Percentiles rank a stretch among this genome's conserved stretches.
Evolutionary conservation across 305 asterid genomes (phyloP).

Genomic region (Solanum hybrid): DNA sequence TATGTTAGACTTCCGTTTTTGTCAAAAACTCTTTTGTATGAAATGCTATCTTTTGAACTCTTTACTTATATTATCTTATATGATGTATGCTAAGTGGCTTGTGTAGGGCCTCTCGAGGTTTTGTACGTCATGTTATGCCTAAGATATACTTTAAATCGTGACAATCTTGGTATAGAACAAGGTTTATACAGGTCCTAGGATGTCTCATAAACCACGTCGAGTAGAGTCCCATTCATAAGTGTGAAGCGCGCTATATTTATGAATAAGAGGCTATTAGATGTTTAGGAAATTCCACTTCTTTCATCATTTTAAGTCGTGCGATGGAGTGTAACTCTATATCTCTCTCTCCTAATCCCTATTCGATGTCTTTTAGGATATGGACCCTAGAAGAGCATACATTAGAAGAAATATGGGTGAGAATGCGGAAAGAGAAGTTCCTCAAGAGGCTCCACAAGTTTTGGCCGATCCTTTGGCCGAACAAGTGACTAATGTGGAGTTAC

Average conservation of each 20-base stretch:
- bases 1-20: too few relatives aligned
- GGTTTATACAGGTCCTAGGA: not conserved
- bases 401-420: not conserved
- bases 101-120: not conserved
- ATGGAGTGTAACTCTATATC: not conserved
- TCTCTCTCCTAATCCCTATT: not conserved
- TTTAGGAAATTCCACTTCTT: not conserved
- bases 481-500: not conserved
- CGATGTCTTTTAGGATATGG: not conserved
- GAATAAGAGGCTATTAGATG: not conserved
- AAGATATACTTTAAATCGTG: not conserved
- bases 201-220: not conserved
- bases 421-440: not conserved
- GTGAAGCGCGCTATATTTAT: too few relatives aligned
- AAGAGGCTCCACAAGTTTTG: not conserved
- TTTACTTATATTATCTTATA: too few relatives aligned
- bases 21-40: too few relatives aligned
- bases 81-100: not conserved
- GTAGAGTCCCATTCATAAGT: not conserved
- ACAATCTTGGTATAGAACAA: not conserved
- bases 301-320: not conserved
- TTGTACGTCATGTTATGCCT: not conserved
- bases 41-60: too few relatives aligned
- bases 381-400: not conserved
- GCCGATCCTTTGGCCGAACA: not conserved